Evolutionary conservation across 2,329 filamentous ascomycete species (phyloP), one percentile per base, ranked within the genome.

Genomic region (Neofusicoccum ribis): DNA sequence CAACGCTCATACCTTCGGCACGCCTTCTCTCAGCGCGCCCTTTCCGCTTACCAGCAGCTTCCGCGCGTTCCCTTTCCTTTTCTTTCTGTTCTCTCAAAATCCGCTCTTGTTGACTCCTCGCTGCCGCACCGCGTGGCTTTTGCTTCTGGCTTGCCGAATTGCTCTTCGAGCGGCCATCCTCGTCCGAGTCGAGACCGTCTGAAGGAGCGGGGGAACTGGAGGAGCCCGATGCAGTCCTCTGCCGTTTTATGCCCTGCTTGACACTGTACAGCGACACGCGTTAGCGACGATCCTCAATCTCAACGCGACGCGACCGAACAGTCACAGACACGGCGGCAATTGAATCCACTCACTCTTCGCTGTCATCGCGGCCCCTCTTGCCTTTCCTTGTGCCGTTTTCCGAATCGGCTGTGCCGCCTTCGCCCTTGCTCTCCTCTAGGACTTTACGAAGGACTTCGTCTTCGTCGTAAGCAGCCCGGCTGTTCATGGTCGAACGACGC

Each of bases 401-500:
- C 41, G 89, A 88, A 12, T 76, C 74, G 39, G 83, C 82, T 12
- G 82, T 78, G 54, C 84, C 82, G 11, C 85, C 88, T 49, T 96
- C 92, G 73, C 91, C 89, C 79, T 93, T 97, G 81, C 95, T 99
- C 67, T 96, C 93, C 77, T 98, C 94, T 71, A 99, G 93, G 36
- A 94, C 95, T 70, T 91, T 88, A 63, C 93, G 88, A 44, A 99
- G 78, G 72, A 93, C 89, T 76, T 96, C 92, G 71, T 96, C 93
- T 78, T 99, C 95, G 69, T 98, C 93, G 72, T 98, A 98, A 23
- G 93, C 94, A 47, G 94, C 93, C 68, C 94, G 88, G 76, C 95
- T 99, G 74, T 98, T 97, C 92, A 98, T 97, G 6, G 95, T 99
- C 20, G 93, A 97, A 34, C 95, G 87, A 66, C 95, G 88, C 77